A percentile compares a stretch with the other conserved stretches of the same genome.
Conservation (phyloP, 2,329 filamentous ascomycete genomes). For the Talaromyces amestolkiae region DNA sequence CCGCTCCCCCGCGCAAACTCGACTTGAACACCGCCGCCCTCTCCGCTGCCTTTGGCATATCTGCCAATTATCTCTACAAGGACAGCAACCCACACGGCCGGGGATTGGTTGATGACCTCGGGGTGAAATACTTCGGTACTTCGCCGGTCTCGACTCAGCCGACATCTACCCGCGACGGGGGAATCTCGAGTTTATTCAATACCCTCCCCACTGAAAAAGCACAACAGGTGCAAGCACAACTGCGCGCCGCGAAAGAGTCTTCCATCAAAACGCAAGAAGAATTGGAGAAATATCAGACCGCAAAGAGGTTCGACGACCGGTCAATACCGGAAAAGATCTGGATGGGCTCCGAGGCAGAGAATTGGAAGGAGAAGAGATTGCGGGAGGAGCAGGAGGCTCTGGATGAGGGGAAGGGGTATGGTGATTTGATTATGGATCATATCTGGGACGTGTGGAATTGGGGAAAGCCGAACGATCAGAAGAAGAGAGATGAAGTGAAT, state of each 20-base stretch:
- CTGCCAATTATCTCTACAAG: constrained; percentile 35
- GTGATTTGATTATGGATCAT: constrained; percentile 47
- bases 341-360: constrained; percentile 43
- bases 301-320: constrained; percentile 31
- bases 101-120: constrained; percentile 35
- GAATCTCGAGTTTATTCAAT: constrained; percentile 10
- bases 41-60: constrained; percentile 32
- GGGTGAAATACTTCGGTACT: constrained; percentile 12
- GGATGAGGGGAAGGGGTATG: constrained; percentile 44
- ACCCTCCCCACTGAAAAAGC: constrained; percentile 36
- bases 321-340: constrained; percentile 33
- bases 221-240: constrained; percentile 32
- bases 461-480: constrained; percentile 27
- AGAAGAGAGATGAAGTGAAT: constrained; percentile 20
- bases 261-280: constrained; percentile 32
- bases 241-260: constrained; percentile 27
- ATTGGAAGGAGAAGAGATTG: constrained; percentile 44
- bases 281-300: constrained; percentile 34
- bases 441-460: constrained; percentile 48
- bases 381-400: constrained; percentile 45
- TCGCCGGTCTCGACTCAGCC: not conserved
- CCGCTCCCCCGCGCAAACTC: constrained; percentile 37
- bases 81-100: constrained; percentile 33
- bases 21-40: constrained; percentile 39
- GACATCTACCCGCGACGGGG: not conserved